Evolutionary conservation across 2,329 filamentous ascomycete genomes (phyloP).

Genomic region (Diplodia scrobiculata): DNA sequence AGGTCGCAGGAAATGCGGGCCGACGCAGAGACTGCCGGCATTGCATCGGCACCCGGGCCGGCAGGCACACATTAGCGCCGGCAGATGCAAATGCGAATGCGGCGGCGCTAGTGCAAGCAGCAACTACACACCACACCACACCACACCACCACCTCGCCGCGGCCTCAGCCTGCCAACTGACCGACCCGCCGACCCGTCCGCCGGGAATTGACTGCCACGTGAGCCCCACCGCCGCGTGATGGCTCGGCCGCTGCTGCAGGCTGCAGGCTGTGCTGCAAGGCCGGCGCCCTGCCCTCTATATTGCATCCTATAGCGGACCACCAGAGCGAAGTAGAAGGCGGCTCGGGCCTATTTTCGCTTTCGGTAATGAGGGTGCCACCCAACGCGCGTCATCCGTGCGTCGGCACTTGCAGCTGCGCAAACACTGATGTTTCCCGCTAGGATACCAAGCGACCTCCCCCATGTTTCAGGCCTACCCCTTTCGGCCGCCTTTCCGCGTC

Average conservation of each 20-base stretch:
- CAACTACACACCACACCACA: too few species aligned
- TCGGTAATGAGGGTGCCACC: not conserved
- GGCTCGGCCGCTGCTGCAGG: not conserved
- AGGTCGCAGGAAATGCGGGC: not conserved
- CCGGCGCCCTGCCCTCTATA: not conserved
- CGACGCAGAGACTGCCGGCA: not conserved
- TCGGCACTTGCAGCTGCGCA: constrained; percentile 11
- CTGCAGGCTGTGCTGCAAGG: not conserved
- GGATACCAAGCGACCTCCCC: constrained; percentile 9
- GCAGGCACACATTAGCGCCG: not conserved
- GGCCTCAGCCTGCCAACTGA: too few species aligned
- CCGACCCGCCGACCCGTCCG: not conserved
- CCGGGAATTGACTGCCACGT: not conserved
- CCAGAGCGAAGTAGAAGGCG: not conserved
- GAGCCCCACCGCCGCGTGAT: not conserved
- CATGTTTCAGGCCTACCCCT: constrained; percentile 16
- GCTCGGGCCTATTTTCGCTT: constrained; percentile 1
- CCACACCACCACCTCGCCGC: not conserved
- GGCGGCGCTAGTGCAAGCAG: not conserved
- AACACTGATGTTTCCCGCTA: constrained; percentile 6
- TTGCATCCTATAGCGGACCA: not conserved
- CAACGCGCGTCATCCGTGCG: constrained; percentile 8
- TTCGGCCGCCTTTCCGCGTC: not conserved
- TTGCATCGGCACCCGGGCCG: not conserved
- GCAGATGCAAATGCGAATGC: not conserved